Percentiles rank a stretch among this genome's conserved stretches.
Evolutionary conservation across 768 basidiomycete genomes (phyloP).

Genomic region (Leucosporidium yakuticum): DNA sequence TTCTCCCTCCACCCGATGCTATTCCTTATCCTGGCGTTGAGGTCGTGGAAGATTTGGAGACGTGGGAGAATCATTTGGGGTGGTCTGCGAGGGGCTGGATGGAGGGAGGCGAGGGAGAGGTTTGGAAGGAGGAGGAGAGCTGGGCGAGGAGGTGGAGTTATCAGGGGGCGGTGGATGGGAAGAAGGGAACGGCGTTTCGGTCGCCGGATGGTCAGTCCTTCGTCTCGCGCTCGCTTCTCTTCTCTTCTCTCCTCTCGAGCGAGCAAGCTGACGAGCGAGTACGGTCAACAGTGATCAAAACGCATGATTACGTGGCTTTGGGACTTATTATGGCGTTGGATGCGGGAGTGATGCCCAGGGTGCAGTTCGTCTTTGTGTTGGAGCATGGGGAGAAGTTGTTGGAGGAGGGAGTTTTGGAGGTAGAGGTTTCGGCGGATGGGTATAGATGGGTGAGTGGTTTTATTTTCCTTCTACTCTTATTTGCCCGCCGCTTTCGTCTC

Average conservation of each 20-base stretch:
- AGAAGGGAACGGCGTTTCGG: conserved; percentile 29
- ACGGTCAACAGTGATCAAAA: conserved; percentile 2
- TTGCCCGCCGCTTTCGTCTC: too few species aligned
- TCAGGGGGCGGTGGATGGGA: conserved; percentile 28
- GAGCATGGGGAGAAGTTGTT: conserved; percentile 20
- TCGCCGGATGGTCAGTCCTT: conserved; percentile 28
- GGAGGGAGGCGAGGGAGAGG: background rate
- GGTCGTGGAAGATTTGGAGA: background rate
- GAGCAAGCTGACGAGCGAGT: conserved; percentile 6
- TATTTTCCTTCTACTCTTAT: too few species aligned
- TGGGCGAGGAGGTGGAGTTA: conserved; percentile 23
- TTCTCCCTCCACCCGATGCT: conserved; percentile 28
- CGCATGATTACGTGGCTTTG: conserved; percentile 31
- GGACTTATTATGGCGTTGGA: conserved; percentile 23
- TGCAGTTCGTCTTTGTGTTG: conserved; percentile 10
- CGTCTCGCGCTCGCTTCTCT: too few species aligned
- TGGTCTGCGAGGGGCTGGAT: conserved; percentile 12
- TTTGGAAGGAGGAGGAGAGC: conserved; percentile 17
- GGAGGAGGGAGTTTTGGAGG: conserved; percentile 14
- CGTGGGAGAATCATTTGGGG: conserved; percentile 25
- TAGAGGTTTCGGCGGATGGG: conserved; percentile 26
- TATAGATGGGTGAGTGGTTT: conserved; percentile 24
- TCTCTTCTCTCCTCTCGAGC: background rate
- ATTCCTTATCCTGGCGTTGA: conserved; percentile 16
- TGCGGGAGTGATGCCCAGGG: background rate